Evolutionary conservation across 352 stramenopile species (phyloP), one percentile per base, ranked within the genome.

Genomic region (Pythium guiyangense): DNA sequence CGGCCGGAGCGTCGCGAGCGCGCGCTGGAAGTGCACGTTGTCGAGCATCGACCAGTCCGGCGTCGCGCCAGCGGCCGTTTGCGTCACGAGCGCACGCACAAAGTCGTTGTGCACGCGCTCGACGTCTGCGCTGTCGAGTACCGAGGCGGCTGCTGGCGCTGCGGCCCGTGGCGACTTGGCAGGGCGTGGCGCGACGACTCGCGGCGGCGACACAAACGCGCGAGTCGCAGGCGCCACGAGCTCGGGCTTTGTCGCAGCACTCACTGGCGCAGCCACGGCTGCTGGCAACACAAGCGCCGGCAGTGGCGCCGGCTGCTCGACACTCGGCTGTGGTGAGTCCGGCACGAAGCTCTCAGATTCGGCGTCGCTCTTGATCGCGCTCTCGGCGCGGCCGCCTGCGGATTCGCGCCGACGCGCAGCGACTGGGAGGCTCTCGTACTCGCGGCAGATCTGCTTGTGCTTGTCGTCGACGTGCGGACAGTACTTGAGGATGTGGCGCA

Each of bases 401-500:
- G 27, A 26, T 2, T 25, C 43, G 22, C 65, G 67, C 1, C 67
- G 60, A 0, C 67, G 59, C 59, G 60, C 64, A 0, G 67, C 59
- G 31, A 74, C 54, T 3, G 64, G 68, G 25, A 73, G 63, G 20
- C 60, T 57, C 55, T 71, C 62, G 64, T 79, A 79, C 49, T 79
- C 67, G 35, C 64, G 57, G 49, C 71, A 79, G 53, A 79, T 69
- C 46, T 62, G 54, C 58, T 76, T 76, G 63, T 79, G 71, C 11
- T 62, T 29, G 42, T 77, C 71, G 66, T 77, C 71, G 12, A 63
- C 71, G 46, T 62, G 56, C 11, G 71, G 71, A 59, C 71, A 77
- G 53, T 69, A 59, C 55, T 67, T 69, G 50, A 74, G 49, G 60
- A 79, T 76, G 61, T 79, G 71, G 35, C 71, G 68, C 60, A 76